Base-by-base conservation (phyloP, 805 yeast species). In the Candida jianshihensis region DNA sequence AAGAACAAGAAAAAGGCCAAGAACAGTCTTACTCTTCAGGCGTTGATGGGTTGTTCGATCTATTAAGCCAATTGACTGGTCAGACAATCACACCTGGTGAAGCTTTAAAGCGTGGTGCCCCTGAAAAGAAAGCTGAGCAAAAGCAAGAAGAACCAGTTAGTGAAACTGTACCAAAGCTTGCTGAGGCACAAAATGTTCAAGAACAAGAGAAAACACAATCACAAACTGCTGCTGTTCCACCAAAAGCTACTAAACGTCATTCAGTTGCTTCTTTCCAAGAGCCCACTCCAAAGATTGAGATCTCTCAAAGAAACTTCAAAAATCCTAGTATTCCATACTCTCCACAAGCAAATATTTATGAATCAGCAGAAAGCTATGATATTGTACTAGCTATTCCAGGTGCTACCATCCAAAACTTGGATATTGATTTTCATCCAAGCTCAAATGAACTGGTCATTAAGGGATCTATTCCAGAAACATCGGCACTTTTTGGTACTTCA, bases 321-420 rank as follows among this genome's bases (percentile, higher is more conserved):
- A 50, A 51, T 34, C 49, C 53, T 19, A 55, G 59, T 15, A 41
- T 68, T 31, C 78, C 79, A 43, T 73, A 73, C 41, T 70, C 80
- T 10, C 82, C 83, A 18, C 71, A 73, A 37, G 59, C 75, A 4
- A 78, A 76, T 43, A 68, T 75, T n/a, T 75, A 75, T 44, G 78
- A 76, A 41, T 59, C 63, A 34, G 61, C 63, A 1, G 62, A 62
- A 14, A 55, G 59, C 14, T 77, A 75, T 43, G 49, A 64, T 13
- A 66, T 75, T 11, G 70, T 70, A 1, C 51, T 75, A 11, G 70
- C 80, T 4, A 51, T 77, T 19, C 76, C 83, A n/a, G 83, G 83
- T 33, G 78, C 78, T 3, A 60, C 64, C 22, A 68, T 73, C 17
- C 65, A 67, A 28, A 65, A 71, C 14, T 67, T 77, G 43, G 71